Evolutionary conservation across 331 rosid species (phyloP).

Genomic region (Telfairia occidentalis): DNA sequence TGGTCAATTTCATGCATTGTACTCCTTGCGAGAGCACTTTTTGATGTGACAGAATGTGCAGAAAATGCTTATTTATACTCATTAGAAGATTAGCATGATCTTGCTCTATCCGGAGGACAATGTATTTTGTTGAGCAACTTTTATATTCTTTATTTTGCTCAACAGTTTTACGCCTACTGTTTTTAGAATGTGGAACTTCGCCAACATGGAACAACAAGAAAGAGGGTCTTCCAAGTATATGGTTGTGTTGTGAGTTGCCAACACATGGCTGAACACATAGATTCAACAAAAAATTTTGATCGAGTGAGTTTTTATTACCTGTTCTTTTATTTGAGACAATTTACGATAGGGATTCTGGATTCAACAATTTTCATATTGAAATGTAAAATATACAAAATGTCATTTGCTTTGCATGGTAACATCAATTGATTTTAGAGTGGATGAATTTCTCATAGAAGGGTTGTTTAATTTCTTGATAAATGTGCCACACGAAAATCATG

Average conservation of each 20-base stretch:
- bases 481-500: neutral
- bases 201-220: constrained; percentile 35
- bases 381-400: neutral
- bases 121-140: neutral
- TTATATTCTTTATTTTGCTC: neutral
- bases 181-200: constrained; percentile 34
- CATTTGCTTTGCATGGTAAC: neutral
- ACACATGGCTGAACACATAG: constrained; percentile 69
- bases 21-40: neutral
- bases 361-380: neutral
- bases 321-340: neutral
- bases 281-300: constrained; percentile 43
- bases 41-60: neutral
- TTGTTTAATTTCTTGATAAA: neutral
- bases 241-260: constrained; percentile 71
- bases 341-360: neutral
- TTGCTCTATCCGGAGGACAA: neutral
- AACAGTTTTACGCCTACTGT: constrained; percentile 8
- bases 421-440: neutral
- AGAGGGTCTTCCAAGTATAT: constrained; percentile 73
- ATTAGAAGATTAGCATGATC: neutral
- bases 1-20: neutral
- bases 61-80: neutral
- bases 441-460: neutral
- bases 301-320: constrained; percentile 36